These are phyloP conservation scores for Mimosa pudica DNA, from an alignment of 306 rosid species.

Conservation along the genomic window DNA sequence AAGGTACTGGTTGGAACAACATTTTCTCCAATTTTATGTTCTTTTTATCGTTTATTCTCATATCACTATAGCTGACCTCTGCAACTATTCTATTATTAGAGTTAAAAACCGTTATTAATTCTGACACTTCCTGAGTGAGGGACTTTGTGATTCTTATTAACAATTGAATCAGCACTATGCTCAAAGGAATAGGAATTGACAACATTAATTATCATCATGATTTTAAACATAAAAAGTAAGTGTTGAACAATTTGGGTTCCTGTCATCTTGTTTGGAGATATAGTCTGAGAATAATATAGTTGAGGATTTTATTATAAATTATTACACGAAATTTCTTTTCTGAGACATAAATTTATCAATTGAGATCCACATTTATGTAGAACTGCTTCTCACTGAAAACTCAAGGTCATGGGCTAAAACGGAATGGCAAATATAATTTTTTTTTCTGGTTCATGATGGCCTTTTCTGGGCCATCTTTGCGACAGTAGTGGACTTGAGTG, in stretches of 20 bases:
- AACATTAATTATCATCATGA: not conserved
- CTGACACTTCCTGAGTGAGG: not conserved
- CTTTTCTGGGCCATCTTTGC: not conserved
- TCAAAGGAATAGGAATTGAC: not conserved
- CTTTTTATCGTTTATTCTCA: slow-evolving; percentile 24
- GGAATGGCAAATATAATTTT: not conserved
- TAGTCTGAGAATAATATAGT: not conserved
- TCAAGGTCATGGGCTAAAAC: not conserved
- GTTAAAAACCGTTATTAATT: not conserved
- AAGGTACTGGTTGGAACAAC: slow-evolving; percentile 59
- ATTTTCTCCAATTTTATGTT: slow-evolving; percentile 16
- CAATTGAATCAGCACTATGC: not conserved
- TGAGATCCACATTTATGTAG: not conserved
- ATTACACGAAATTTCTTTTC: not conserved
- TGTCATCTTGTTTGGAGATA: not conserved
- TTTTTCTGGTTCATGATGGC: not conserved
- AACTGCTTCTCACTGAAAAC: not conserved
- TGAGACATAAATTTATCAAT: not conserved
- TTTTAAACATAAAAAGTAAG: not conserved
- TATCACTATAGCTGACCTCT: slow-evolving; percentile 10
- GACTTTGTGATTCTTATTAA: not conserved
- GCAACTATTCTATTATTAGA: not conserved
- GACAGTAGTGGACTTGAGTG: not conserved
- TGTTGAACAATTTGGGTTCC: not conserved
- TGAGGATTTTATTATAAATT: not conserved